These are phyloP conservation scores for Apiotrichum gamsii DNA, from an alignment of 1,284 basidiomycete species.

Conservation along the genomic window DNA sequence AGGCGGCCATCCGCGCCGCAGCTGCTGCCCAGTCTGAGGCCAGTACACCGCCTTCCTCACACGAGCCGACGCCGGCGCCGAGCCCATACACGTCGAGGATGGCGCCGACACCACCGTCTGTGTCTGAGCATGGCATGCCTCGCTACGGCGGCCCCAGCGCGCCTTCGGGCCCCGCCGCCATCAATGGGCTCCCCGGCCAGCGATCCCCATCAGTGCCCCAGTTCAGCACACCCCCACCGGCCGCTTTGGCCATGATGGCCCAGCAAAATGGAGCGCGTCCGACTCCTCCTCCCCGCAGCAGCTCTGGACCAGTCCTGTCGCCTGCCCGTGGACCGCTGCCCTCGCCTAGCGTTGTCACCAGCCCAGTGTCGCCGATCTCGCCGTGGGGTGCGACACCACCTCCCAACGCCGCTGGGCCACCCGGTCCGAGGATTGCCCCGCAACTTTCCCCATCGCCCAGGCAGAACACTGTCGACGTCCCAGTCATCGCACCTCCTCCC, in stretches of 20 bases:
- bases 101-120: too few species aligned
- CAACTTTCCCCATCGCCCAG: conserved; percentile 1
- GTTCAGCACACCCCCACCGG: neutral
- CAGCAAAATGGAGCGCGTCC: neutral
- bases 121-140: too few species aligned
- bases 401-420: neutral
- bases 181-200: neutral
- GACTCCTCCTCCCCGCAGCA: neutral
- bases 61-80: neutral
- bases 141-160: too few species aligned
- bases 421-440: too few species aligned
- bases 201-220: too few species aligned
- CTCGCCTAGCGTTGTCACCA: neutral
- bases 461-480: conserved; percentile 21
- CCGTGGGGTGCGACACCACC: neutral
- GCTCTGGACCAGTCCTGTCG: neutral
- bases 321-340: neutral
- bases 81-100: too few species aligned
- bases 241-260: conserved; percentile 3
- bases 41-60: conserved; percentile 4
- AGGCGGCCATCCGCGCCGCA: conserved; percentile 21
- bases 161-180: neutral
- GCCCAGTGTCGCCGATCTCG: neutral
- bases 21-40: conserved; percentile 4
- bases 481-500: neutral